These are phyloP conservation scores for Orbilia quercus DNA, from an alignment of 2,329 filamentous ascomycete species.

Conservation along the genomic window DNA sequence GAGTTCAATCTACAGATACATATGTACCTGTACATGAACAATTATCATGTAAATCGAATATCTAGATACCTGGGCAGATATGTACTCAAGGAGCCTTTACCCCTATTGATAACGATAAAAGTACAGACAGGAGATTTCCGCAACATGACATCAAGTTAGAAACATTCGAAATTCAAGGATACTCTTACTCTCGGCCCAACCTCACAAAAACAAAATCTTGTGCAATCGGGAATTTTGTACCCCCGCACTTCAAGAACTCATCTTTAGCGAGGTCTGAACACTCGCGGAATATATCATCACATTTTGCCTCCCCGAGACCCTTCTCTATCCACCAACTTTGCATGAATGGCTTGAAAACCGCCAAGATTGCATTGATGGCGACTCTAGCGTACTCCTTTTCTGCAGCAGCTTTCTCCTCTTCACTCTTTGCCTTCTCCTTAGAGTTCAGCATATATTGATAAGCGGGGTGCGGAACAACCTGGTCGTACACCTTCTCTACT, in stretches of 20 bases:
- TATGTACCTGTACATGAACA: too few species aligned
- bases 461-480: conserved; percentile 23
- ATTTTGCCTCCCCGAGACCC: conserved; percentile 5
- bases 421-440: background rate
- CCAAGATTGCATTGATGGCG: conserved; percentile 20
- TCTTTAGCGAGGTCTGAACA: conserved; percentile 15
- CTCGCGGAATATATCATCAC: conserved; percentile 21
- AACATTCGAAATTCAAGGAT: background rate
- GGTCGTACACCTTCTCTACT: conserved; percentile 19
- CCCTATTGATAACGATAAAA: too few species aligned
- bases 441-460: conserved; percentile 19
- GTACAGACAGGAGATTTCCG: too few species aligned
- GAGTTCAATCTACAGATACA: too few species aligned
- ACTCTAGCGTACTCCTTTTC: conserved; percentile 9
- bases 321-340: conserved; percentile 17
- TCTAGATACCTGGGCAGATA: too few species aligned
- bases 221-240: conserved; percentile 8
- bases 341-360: conserved; percentile 37
- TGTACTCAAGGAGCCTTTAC: too few species aligned
- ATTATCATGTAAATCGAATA: too few species aligned
- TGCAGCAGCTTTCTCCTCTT: background rate
- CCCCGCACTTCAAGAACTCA: conserved; percentile 18
- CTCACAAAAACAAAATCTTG: conserved; percentile 29
- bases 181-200: background rate
- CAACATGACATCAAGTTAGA: too few species aligned